Base-by-base conservation (phyloP, 495 filamentous ascomycete genomes). In the Penicillium nucicola region DNA sequence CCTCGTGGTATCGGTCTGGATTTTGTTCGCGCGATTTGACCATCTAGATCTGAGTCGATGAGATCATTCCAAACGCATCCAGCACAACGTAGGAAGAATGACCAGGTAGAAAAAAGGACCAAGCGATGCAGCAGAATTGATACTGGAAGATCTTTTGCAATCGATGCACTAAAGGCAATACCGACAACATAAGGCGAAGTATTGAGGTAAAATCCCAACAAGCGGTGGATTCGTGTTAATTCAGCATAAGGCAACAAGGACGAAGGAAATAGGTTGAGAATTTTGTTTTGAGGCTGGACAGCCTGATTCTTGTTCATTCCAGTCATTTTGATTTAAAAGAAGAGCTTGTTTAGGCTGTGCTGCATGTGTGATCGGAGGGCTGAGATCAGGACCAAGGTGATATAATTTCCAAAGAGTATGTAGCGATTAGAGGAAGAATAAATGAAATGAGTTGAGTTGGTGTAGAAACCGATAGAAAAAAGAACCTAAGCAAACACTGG, bases 201-300 rank as follows among this genome's bases (percentile, higher is more conserved):
- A 46, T 64, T 58, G 13, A 57, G 52, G 28, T 50, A 68, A 53
- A 67, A 59, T 13, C 69, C 70, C 6, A 49, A 49, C 4, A 54
- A 64, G 15, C 51, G 50, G 22, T 72, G 59, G 28, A 77, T 53
- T n/a, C 73, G 71, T 57, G 65, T 67, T 6, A 76, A 46, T 50
- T 76, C 52, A 10, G 48, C 65, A 45, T 75, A 77, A 1, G 74
- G 74, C 34, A 93, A 72, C 3, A 43, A 17, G 1, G 14, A 15
- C 19, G 41, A 0, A 11, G 41, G 41, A 17, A 43, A 9, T 1
- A n/a, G 32, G 8, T n/a, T 5, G 1, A 43, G 25, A 1, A 43
- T 31, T 19, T 28, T 28, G 9, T 11, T 28, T 14, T 43, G 25
- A 17, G 41, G 13, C 18, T 25, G 23, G 1, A n/a, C 14, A 11